Evolutionary conservation across 345 rosid genomes (phyloP).

Genomic region (Eucalyptus cloeziana): DNA sequence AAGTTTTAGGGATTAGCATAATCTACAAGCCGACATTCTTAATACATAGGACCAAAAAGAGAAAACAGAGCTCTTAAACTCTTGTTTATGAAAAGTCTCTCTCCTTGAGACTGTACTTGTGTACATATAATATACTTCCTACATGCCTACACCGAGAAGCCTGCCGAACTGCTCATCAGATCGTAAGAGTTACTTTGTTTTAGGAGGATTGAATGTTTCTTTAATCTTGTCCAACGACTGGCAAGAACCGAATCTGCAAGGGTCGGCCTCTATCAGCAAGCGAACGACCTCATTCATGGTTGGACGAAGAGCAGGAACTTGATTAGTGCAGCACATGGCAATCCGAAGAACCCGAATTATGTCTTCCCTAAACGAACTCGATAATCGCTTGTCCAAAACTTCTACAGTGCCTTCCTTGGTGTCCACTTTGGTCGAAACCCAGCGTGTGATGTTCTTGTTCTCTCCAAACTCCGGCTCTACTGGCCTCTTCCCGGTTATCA

Average conservation of each 20-base stretch:
- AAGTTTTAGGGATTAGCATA: not conserved
- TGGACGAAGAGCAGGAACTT: constrained; percentile 55
- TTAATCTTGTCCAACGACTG: constrained; percentile 38
- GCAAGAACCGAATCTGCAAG: constrained; percentile 31
- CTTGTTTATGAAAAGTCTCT: not conserved
- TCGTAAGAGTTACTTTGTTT: not conserved
- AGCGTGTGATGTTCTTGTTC: constrained; percentile 67
- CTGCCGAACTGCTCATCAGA: not conserved
- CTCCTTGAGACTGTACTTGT: not conserved
- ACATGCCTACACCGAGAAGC: not conserved
- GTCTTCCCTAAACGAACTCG: constrained; percentile 53
- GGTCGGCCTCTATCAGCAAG: constrained; percentile 56
- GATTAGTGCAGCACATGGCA: constrained; percentile 68
- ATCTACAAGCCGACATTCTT: not conserved
- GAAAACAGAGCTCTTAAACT: not conserved
- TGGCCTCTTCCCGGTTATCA: constrained; percentile 77
- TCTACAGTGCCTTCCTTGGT: constrained; percentile 65
- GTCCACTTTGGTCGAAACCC: constrained; percentile 69
- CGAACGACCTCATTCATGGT: constrained; percentile 87
- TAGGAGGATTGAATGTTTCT: constrained; percentile 18
- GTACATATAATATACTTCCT: not conserved
- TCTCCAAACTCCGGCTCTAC: constrained; percentile 71
- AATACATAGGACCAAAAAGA: not conserved
- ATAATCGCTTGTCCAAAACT: constrained; percentile 51
- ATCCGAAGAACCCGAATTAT: constrained; percentile 63